Evolutionary conservation across 139 green algal genomes (phyloP), one percentile per base, ranked within the genome.

Genomic region (Pleodorina starrii): DNA sequence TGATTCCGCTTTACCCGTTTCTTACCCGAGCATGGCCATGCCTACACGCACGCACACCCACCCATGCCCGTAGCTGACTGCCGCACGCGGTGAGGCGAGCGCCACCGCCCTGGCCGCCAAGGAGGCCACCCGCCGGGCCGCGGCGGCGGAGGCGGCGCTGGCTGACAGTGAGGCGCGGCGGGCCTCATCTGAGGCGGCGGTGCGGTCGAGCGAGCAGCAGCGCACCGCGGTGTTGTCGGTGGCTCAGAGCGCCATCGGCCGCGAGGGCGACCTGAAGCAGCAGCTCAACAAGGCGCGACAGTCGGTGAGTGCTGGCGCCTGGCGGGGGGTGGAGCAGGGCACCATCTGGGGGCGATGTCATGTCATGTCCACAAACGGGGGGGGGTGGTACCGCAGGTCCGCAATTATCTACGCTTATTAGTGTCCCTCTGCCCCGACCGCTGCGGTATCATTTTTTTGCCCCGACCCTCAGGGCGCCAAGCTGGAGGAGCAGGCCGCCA

Each of bases 201-300:
- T 14, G 10, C 29, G 32, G 46, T 0, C 19, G 23, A 21, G 5
- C 19, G 66, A 88, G 46, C 66, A 69, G 66, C 29, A 54, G 66
- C 66, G 83, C 32, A 17, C 46, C 1, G 12, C 23, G 1, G 83
- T 66, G 19, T 32, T 88, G 83, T 10, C 38, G 11, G 66, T 32
- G 66, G 83, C 83, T 19, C 66, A 88, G 66, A 71, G 17, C 36
- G 66, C 83, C 21, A 88, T 88, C 14, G 68, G 66, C 23, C 83
- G 83, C 40, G 83, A 79, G 68, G 83, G 83, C n/a, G 83, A 88
- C 83, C 83, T 88, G 17, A 88, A 88, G 63, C 83, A 88, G 66
- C 3, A 50, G 66, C 66, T 88, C 63, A 88, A 88, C 48, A 50
- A 51, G 44, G 32, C 46, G 14, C 23, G 32, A 12, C 66, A 88